Conservation (phyloP, 768 basidiomycete genomes). For the Lepiota subincarnata region DNA sequence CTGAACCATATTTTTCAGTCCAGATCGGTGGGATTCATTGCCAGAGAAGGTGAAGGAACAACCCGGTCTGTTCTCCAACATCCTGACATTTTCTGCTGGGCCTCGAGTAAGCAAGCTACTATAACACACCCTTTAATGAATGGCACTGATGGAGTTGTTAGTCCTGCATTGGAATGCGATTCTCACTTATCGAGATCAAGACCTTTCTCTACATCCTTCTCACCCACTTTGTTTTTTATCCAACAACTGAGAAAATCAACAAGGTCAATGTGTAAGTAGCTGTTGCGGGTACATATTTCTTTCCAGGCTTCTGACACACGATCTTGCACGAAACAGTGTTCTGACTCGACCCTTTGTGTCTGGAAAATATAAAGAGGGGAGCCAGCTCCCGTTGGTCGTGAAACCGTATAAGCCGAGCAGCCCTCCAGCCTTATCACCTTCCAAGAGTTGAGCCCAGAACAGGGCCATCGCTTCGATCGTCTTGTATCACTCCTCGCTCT, state of each 20-base stretch:
- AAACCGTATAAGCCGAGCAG: slow-evolving; percentile 24
- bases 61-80: slow-evolving; percentile 70
- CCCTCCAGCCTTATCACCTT: neutral
- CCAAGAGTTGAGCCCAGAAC: neutral
- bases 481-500: too few relatives aligned
- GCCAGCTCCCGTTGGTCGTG: slow-evolving; percentile 58
- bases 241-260: slow-evolving; percentile 48
- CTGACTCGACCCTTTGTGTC: slow-evolving; percentile 60
- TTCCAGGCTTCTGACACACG: neutral
- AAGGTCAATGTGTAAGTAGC: slow-evolving; percentile 59
- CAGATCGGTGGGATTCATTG: slow-evolving; percentile 77
- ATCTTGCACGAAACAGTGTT: slow-evolving; percentile 35
- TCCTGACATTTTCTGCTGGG: slow-evolving; percentile 75
- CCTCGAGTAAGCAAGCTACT: slow-evolving; percentile 55
- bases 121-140: slow-evolving; percentile 1
- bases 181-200: slow-evolving; percentile 84
- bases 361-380: slow-evolving; percentile 52
- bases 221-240: slow-evolving; percentile 59
- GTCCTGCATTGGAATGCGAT: slow-evolving; percentile 82
- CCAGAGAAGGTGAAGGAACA: slow-evolving; percentile 63
- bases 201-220: slow-evolving; percentile 67
- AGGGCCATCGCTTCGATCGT: too few relatives aligned
- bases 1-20: slow-evolving; percentile 36
- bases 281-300: neutral
- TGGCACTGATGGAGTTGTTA: slow-evolving; percentile 23